These are phyloP conservation scores for Moringa oleifera DNA, from an alignment of 345 rosid species.

Conservation along the genomic window DNA sequence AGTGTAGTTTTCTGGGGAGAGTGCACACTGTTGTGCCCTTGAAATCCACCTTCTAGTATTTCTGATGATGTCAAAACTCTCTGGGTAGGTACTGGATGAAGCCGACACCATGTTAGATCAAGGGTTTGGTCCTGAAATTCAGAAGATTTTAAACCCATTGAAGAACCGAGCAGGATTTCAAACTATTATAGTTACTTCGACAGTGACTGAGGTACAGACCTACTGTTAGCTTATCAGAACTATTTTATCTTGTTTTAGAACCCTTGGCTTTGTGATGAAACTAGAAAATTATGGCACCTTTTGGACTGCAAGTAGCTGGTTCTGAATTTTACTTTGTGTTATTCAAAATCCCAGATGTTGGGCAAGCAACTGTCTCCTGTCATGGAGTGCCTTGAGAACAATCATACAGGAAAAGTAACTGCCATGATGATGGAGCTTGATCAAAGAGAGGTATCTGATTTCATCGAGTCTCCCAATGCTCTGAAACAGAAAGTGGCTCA, in stretches of 20 bases:
- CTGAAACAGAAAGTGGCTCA: background rate
- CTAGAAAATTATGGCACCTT: background rate
- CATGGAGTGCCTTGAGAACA: background rate
- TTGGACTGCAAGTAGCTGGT: background rate
- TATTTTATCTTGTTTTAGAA: too few species aligned
- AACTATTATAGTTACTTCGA: slow-evolving; percentile 3
- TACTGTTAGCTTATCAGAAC: background rate
- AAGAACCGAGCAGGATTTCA: background rate
- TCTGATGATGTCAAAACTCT: background rate
- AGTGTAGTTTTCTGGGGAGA: background rate
- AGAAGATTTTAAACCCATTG: background rate
- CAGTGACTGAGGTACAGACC: background rate
- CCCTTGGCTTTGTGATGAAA: background rate
- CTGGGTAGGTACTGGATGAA: background rate
- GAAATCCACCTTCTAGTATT: too few species aligned
- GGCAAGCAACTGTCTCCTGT: background rate
- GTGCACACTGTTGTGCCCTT: background rate
- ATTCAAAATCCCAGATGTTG: background rate
- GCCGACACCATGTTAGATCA: slow-evolving; percentile 1
- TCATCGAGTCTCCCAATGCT: background rate
- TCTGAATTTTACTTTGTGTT: background rate
- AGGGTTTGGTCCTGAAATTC: background rate
- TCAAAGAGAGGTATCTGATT: background rate
- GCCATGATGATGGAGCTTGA: background rate
- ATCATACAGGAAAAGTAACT: background rate